Conservation (phyloP, 352 stramenopile genomes). For the Globisporangium canariense region DNA sequence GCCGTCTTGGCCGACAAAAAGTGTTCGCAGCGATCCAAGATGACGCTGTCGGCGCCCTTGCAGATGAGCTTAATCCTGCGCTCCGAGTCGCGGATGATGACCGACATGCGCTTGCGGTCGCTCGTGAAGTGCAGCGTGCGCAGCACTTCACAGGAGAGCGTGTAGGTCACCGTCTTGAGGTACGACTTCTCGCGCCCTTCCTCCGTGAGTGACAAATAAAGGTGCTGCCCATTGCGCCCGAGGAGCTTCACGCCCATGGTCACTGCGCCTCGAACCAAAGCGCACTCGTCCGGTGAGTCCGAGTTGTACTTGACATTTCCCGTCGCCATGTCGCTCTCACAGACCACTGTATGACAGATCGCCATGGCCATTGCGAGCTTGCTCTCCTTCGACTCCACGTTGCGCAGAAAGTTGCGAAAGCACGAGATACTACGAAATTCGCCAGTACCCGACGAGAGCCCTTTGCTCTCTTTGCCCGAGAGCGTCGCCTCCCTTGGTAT, state of each 20-base stretch:
- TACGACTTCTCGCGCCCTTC: constrained; percentile 52
- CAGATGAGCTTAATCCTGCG: constrained; percentile 61
- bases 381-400: constrained; percentile 51
- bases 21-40: constrained; percentile 61
- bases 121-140: constrained; percentile 74
- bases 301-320: constrained; percentile 80
- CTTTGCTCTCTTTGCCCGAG: constrained; percentile 5
- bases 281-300: constrained; percentile 91
- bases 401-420: constrained; percentile 47
- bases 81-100: constrained; percentile 62
- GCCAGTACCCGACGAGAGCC: neutral
- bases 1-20: constrained; percentile 49
- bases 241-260: constrained; percentile 82
- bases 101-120: constrained; percentile 80
- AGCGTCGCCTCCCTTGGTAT: constrained; percentile 11
- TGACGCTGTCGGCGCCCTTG: constrained; percentile 82
- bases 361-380: constrained; percentile 73
- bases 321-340: constrained; percentile 37
- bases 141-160: constrained; percentile 63
- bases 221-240: constrained; percentile 39
- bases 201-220: constrained; percentile 64
- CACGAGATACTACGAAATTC: constrained; percentile 21
- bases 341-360: constrained; percentile 86
- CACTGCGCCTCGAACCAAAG: constrained; percentile 81
- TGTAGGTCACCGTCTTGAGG: constrained; percentile 66